phyloP scores from a whole-genome alignment of 139 green algal genomes.

The Chlamydomonas eustigma region DNA sequence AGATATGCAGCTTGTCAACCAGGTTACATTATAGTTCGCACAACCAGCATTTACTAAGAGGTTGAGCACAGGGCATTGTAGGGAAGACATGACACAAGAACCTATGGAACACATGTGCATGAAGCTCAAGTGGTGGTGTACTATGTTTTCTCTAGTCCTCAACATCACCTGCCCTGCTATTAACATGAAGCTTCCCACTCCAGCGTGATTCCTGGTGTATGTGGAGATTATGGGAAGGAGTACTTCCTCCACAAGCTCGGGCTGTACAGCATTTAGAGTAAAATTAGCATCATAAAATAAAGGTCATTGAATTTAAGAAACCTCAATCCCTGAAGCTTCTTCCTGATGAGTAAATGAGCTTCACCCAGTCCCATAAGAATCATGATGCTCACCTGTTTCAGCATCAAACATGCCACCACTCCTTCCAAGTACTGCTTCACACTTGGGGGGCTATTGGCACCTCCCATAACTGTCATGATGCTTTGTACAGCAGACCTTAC shows the following conservation, averaged over 20 bases:
- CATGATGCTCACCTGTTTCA: slow-evolving; percentile 33
- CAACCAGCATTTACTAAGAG: too few relatives aligned
- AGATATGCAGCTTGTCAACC: too few relatives aligned
- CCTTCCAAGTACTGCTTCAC: slow-evolving; percentile 76
- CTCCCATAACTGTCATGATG: slow-evolving; percentile 18
- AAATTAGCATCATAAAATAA: too few relatives aligned
- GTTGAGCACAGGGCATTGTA: too few relatives aligned
- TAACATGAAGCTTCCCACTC: slow-evolving; percentile 45
- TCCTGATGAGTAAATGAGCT: too few relatives aligned
- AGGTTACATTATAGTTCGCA: too few relatives aligned
- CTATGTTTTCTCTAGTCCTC: neutral
- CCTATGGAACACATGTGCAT: too few relatives aligned
- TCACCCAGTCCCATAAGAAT: neutral
- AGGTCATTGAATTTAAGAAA: slow-evolving; percentile 1
- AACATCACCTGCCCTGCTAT: slow-evolving; percentile 28
- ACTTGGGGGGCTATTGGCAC: slow-evolving; percentile 36
- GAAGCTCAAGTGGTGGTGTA: too few relatives aligned
- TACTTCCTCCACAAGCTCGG: slow-evolving; percentile 25
- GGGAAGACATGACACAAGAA: too few relatives aligned
- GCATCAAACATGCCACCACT: slow-evolving; percentile 46
- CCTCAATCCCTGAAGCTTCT: too few relatives aligned
- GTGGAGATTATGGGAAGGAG: slow-evolving; percentile 49
- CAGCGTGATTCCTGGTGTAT: slow-evolving; percentile 41
- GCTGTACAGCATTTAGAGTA: neutral
- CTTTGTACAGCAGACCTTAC: slow-evolving; percentile 16